Evolutionary conservation across 2,329 filamentous ascomycete species (phyloP), one percentile per base, ranked within the genome.

Genomic region (Westerdykella ornata): DNA sequence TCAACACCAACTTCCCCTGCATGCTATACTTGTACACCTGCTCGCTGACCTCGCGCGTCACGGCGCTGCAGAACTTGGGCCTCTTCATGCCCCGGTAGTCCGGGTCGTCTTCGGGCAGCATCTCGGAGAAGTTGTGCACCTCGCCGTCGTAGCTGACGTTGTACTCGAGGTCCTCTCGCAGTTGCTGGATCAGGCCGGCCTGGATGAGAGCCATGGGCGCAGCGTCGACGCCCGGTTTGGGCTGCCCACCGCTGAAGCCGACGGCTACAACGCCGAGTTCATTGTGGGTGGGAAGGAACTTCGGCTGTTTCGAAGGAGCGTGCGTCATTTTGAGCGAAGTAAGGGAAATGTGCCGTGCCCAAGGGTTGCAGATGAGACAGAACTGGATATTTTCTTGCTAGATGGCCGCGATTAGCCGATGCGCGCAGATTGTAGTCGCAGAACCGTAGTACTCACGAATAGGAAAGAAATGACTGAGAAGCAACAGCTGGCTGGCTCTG

Each of bases 231-330:
- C 92, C 92, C 31, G 82, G 75, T 71, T 97, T 96, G 72, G 83
- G 83, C 80, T 96, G 92, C 43, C 92, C 92, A 52, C 90, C 90
- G 40, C 88, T 94, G 74, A 97, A 98, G 48, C 90, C 90, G 29
- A 97, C 92, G 37, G 90, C 88, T 29, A 97, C 88, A 42, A 98
- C 78, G 48, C 90, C 92, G 50, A 98, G 76, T 60, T 97, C 82
- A 60, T 85, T 76, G 22, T 81, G 78, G 61, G 82, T 76, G 49
- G 82, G 75, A 54, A 97, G 83, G 72, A 96, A 97, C 62, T 84
- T 88, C 46, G 79, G 75, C 37, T 72, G 62, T 47, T 81, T 73
- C 5, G 77, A 77, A 3, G 78, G 73, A 22, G 78, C 76, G 41
- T 69, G 68, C 26, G 74, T 76, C 74, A 77, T 78, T 19, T 32